Conservation (phyloP, 2,329 filamentous ascomycete genomes). For the Trichoderma endophyticum region DNA sequence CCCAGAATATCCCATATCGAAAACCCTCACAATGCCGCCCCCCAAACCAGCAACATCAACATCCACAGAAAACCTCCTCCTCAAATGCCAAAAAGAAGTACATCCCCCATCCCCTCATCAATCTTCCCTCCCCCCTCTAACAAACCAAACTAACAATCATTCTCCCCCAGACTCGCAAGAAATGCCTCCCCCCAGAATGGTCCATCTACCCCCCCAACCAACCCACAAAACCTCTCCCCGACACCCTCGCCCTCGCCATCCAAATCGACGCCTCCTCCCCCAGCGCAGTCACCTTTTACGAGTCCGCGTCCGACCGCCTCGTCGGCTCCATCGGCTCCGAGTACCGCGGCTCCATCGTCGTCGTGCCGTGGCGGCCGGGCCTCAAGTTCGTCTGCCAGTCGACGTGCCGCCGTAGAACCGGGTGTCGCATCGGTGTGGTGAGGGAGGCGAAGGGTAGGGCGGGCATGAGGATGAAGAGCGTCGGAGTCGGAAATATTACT, state of each 20-base stretch:
- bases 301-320: not conserved
- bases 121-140: not conserved
- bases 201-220: slow-evolving; percentile 9
- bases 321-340: slow-evolving; percentile 13
- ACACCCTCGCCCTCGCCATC: slow-evolving; percentile 15
- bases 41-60: not conserved
- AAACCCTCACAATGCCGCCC: not conserved
- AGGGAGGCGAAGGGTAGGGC: not conserved
- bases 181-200: slow-evolving; percentile 11
- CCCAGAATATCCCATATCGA: not conserved
- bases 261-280: not conserved
- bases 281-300: not conserved
- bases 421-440: not conserved
- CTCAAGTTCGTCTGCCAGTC: not conserved
- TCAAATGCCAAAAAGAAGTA: slow-evolving; percentile 15
- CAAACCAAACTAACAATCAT: not conserved
- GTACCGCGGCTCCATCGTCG: slow-evolving; percentile 11
- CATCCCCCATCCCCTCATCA: not conserved
- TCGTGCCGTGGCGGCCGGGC: slow-evolving; percentile 8
- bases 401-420: not conserved
- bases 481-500: not conserved
- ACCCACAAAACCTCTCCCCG: not conserved
- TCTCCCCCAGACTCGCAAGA: not conserved
- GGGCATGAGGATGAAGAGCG: not conserved
- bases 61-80: slow-evolving; percentile 13